Conservation (phyloP, 2,329 filamentous ascomycete species). For the Apiospora rasikravindrae region DNA sequence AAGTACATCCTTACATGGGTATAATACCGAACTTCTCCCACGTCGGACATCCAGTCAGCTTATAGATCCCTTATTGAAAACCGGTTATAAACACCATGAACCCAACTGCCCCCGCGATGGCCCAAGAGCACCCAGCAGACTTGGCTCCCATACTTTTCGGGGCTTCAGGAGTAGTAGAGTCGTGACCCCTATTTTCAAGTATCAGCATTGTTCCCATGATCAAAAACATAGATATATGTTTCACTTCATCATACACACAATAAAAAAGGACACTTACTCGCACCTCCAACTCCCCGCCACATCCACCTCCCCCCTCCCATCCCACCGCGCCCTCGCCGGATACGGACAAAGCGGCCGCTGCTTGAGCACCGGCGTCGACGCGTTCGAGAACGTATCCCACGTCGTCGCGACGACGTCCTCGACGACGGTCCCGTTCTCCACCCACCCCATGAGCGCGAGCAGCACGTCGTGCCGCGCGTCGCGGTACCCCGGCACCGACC, state of each 20-base stretch:
- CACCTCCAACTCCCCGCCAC: constrained; percentile 43
- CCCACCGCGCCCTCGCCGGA: constrained; percentile 42
- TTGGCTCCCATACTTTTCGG: not conserved
- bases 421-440: constrained; percentile 40
- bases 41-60: not conserved
- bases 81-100: not conserved
- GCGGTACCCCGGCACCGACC: constrained; percentile 42
- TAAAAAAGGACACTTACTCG: constrained; percentile 27
- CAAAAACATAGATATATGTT: not conserved
- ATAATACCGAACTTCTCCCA: not conserved
- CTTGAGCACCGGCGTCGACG: constrained; percentile 45
- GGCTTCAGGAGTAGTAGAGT: not conserved
- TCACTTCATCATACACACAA: not conserved
- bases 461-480: constrained; percentile 45
- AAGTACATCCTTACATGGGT: not conserved
- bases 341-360: constrained; percentile 53
- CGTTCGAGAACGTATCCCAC: constrained; percentile 35
- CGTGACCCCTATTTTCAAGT: not conserved
- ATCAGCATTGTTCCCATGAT: not conserved
- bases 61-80: not conserved
- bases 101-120: not conserved
- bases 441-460: constrained; percentile 45
- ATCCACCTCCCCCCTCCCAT: constrained; percentile 40
- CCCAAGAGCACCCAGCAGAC: not conserved
- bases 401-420: constrained; percentile 43